These are phyloP conservation scores for Dactylellina leptospora DNA, from an alignment of 2,329 filamentous ascomycete genomes.

Conservation along the genomic window DNA sequence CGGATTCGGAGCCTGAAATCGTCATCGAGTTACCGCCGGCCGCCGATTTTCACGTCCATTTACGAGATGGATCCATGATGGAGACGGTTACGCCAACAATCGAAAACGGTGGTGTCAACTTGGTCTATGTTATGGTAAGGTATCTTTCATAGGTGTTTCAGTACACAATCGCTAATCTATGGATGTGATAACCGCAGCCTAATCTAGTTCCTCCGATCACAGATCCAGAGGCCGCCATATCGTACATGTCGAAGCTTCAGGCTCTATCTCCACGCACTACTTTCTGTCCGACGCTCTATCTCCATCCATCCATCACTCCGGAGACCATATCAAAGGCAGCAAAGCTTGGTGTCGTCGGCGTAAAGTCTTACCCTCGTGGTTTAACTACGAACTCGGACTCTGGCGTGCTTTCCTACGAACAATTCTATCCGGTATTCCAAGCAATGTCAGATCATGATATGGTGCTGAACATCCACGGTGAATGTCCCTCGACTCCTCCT, in stretches of 20 bases:
- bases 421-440: conserved; percentile 81
- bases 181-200: conserved; percentile 62
- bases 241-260: conserved; percentile 71
- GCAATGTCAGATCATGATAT: conserved; percentile 86
- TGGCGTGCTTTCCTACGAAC: conserved; percentile 74
- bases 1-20: conserved; percentile 33
- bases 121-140: conserved; percentile 67
- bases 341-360: conserved; percentile 73
- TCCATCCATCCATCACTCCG: conserved; percentile 71
- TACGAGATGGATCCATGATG: conserved; percentile 74
- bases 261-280: conserved; percentile 70
- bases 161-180: not conserved
- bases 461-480: conserved; percentile 92
- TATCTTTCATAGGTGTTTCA: not conserved
- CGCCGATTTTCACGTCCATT: conserved; percentile 66
- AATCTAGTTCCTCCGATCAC: conserved; percentile 73
- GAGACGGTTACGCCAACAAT: conserved; percentile 67
- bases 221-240: conserved; percentile 70
- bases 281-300: conserved; percentile 78
- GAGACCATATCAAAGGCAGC: conserved; percentile 77
- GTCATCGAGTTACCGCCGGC: conserved; percentile 56
- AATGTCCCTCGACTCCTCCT: conserved; percentile 70
- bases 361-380: conserved; percentile 75
- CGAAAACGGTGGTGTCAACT: conserved; percentile 72
- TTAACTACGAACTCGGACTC: conserved; percentile 73